phyloP scores from a whole-genome alignment of 805 yeast genomes.

The Wickerhamiella sorbophila region DNA sequence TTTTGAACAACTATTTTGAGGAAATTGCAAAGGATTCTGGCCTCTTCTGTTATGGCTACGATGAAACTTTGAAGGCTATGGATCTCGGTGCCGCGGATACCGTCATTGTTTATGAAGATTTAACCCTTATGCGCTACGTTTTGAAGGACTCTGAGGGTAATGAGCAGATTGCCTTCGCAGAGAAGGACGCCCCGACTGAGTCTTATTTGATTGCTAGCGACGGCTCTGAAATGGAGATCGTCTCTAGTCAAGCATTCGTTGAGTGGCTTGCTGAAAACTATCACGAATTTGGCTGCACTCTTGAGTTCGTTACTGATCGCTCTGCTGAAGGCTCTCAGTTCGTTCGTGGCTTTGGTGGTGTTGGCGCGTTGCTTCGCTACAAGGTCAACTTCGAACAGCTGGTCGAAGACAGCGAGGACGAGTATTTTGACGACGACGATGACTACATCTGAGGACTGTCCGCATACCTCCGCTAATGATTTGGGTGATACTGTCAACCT shows the following conservation, averaged over 20 bases:
- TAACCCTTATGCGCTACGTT: conserved; percentile 71
- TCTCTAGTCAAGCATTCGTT: conserved; percentile 69
- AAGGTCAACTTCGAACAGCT: conserved; percentile 95
- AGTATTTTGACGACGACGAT: conserved; percentile 52
- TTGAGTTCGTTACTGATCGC: conserved; percentile 93
- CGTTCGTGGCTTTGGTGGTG: conserved; percentile 96
- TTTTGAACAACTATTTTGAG: conserved; percentile 82
- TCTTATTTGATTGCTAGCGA: conserved; percentile 70
- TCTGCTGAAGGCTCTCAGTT: conserved; percentile 98
- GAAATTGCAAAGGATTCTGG: conserved; percentile 97
- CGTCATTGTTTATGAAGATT: conserved; percentile 82
- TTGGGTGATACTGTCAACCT: not conserved
- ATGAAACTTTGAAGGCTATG: conserved; percentile 88
- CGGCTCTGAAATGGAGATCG: conserved; percentile 84
- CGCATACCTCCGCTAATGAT: not conserved
- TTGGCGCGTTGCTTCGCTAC: conserved; percentile 92
- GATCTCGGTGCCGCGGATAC: conserved; percentile 94
- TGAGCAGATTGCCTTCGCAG: conserved; percentile 56
- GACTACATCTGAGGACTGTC: not conserved
- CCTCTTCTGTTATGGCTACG: conserved; percentile 93
- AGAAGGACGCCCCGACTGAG: conserved; percentile 62
- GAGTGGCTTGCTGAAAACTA: conserved; percentile 99
- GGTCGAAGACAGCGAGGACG: conserved; percentile 78
- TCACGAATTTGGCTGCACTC: conserved; percentile 81
- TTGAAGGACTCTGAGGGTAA: conserved; percentile 72